phyloP scores from a whole-genome alignment of 2,329 filamentous ascomycete species.

The Hirsutella rhossiliensis region DNA sequence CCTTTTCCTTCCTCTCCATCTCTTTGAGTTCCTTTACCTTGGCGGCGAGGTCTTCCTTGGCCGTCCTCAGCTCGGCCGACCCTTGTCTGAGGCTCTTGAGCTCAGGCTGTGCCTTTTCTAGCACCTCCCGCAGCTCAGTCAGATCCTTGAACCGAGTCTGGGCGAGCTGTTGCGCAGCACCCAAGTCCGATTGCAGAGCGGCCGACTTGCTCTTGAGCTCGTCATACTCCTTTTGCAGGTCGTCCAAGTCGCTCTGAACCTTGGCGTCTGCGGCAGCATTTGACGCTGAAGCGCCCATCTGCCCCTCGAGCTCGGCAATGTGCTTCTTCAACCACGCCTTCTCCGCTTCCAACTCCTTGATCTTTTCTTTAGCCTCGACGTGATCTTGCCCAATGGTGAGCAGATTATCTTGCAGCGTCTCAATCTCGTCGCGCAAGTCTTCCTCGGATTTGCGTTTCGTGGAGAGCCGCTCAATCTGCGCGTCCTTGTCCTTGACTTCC shows the following conservation, averaged over 20 bases:
- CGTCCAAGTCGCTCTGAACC: slow-evolving; percentile 48
- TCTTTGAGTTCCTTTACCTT: slow-evolving; percentile 51
- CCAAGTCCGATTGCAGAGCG: slow-evolving; percentile 69
- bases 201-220: slow-evolving; percentile 59
- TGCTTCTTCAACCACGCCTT: slow-evolving; percentile 50
- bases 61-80: slow-evolving; percentile 57
- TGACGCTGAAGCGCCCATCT: slow-evolving; percentile 36
- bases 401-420: slow-evolving; percentile 69
- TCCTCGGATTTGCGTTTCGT: slow-evolving; percentile 65
- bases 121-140: slow-evolving; percentile 62
- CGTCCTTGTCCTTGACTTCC: slow-evolving; percentile 52
- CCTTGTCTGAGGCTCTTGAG: slow-evolving; percentile 69
- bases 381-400: slow-evolving; percentile 71
- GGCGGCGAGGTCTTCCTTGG: slow-evolving; percentile 59
- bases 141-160: slow-evolving; percentile 82
- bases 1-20: slow-evolving; percentile 74
- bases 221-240: slow-evolving; percentile 43
- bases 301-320: slow-evolving; percentile 58
- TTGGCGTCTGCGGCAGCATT: slow-evolving; percentile 35
- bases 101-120: slow-evolving; percentile 81
- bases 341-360: slow-evolving; percentile 58
- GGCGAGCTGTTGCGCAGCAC: slow-evolving; percentile 75
- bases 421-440: slow-evolving; percentile 73
- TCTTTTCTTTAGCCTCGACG: slow-evolving; percentile 68
- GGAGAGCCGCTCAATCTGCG: slow-evolving; percentile 58